Evolutionary conservation across 108 stramenopile genomes (phyloP).

Genomic region (Cyclotella baltica): DNA sequence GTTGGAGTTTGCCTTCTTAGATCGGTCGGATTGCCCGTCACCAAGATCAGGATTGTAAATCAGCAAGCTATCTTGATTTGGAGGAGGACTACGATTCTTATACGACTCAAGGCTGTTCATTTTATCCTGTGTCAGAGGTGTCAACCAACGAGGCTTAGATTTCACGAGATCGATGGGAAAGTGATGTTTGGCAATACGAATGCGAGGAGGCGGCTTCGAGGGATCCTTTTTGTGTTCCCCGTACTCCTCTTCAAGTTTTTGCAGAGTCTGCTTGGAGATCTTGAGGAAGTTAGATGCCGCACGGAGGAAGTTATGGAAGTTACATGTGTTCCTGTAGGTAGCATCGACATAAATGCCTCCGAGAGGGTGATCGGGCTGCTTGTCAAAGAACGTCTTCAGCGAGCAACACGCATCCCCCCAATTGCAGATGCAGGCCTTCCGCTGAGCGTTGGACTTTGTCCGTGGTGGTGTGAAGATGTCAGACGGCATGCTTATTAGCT

Average conservation of each 20-base stretch:
- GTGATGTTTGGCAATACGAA: neutral
- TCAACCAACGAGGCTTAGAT: neutral
- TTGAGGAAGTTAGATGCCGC: neutral
- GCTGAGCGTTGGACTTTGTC: neutral
- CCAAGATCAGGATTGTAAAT: neutral
- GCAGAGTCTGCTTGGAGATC: neutral
- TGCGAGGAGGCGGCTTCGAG: neutral
- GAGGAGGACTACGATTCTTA: neutral
- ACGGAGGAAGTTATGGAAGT: conserved; percentile 11
- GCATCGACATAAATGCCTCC: neutral
- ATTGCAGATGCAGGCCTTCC: neutral
- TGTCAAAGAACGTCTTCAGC: conserved; percentile 1
- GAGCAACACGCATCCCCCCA: neutral
- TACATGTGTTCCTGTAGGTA: neutral
- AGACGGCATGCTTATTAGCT: neutral
- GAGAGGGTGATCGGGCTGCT: neutral
- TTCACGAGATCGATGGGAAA: neutral
- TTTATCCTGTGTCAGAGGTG: neutral
- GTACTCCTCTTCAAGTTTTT: neutral
- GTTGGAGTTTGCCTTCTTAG: neutral
- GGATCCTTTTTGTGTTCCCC: neutral
- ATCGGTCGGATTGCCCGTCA: neutral
- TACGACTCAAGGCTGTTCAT: neutral
- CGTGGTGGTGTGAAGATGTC: neutral
- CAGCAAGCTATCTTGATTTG: neutral